Percentiles rank a stretch among this genome's conserved stretches.
These are phyloP conservation scores for Babjeviella inositovora DNA, from an alignment of 805 yeast genomes.

Conservation along the genomic window DNA sequence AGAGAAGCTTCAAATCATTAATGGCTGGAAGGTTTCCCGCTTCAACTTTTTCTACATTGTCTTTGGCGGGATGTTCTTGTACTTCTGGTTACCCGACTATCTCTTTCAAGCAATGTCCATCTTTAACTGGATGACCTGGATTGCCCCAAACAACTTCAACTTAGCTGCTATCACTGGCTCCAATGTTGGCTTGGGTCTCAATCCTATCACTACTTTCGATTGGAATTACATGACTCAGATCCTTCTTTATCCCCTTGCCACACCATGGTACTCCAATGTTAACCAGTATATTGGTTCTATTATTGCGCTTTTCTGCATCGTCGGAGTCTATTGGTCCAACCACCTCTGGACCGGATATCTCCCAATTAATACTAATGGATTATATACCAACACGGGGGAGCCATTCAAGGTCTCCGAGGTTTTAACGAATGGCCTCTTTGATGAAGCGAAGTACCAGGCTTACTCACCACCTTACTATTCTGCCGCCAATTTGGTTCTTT, in stretches of 20 bases:
- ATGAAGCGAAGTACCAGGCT: constrained; percentile 24
- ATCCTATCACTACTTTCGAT: constrained; percentile 37
- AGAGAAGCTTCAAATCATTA: constrained; percentile 15
- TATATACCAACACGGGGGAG: constrained; percentile 35
- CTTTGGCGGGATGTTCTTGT: constrained; percentile 9
- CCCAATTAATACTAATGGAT: constrained; percentile 28
- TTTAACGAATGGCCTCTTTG: constrained; percentile 27
- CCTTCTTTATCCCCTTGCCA: constrained; percentile 15
- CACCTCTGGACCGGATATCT: constrained; percentile 17
- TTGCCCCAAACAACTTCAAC: constrained; percentile 11
- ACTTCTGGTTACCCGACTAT: constrained; percentile 21
- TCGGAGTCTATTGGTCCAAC: constrained; percentile 22
- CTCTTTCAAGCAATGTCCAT: constrained; percentile 22
- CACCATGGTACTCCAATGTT: constrained; percentile 23
- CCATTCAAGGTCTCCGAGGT: constrained; percentile 28
- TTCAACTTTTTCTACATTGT: constrained; percentile 8
- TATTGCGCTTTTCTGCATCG: constrained; percentile 12
- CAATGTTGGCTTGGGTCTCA: constrained; percentile 27
- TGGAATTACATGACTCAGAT: constrained; percentile 22
- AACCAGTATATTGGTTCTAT: constrained; percentile 15
- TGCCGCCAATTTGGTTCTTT: constrained; percentile 43
- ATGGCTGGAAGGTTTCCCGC: constrained; percentile 19
- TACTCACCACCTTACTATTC: constrained; percentile 54
- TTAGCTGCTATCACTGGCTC: constrained; percentile 14
- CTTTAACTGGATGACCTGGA: constrained; percentile 24